phyloP scores from a whole-genome alignment of 192 early-diverging fungal genomes.

The Coemansia sp. region DNA sequence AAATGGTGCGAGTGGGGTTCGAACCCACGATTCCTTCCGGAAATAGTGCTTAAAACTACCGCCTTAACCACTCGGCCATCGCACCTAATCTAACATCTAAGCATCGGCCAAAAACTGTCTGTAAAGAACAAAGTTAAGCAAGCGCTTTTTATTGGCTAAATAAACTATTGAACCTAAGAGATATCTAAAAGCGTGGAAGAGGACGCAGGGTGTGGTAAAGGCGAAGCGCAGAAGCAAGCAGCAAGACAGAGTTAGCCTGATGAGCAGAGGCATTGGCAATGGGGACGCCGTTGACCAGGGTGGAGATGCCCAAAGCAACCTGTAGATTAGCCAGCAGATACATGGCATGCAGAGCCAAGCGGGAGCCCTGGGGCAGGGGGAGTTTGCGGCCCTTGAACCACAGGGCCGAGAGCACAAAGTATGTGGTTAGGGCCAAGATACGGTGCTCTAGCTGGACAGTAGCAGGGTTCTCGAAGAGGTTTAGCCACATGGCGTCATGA shows the following conservation, averaged over 20 bases:
- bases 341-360: slow-evolving; percentile 69
- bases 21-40: too few relatives aligned
- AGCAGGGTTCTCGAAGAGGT: slow-evolving; percentile 90
- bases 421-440: slow-evolving; percentile 81
- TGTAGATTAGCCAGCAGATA: slow-evolving; percentile 74
- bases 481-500: slow-evolving; percentile 64
- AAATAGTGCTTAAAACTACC: too few relatives aligned
- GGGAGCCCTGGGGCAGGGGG: slow-evolving; percentile 65
- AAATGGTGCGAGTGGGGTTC: background rate
- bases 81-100: background rate
- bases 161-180: background rate
- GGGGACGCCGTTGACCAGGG: slow-evolving; percentile 91
- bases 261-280: slow-evolving; percentile 90
- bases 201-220: slow-evolving; percentile 47
- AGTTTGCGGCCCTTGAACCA: slow-evolving; percentile 73
- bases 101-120: background rate
- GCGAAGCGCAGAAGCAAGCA: slow-evolving; percentile 68
- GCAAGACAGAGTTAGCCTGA: slow-evolving; percentile 86
- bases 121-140: background rate
- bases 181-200: slow-evolving; percentile 27
- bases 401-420: slow-evolving; percentile 65
- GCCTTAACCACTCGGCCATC: too few relatives aligned
- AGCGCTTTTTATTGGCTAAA: background rate
- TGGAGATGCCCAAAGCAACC: slow-evolving; percentile 87
- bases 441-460: slow-evolving; percentile 96